Evolutionary conservation across 208 protist species (phyloP).

Genomic region (Trypanosoma rangeli): DNA sequence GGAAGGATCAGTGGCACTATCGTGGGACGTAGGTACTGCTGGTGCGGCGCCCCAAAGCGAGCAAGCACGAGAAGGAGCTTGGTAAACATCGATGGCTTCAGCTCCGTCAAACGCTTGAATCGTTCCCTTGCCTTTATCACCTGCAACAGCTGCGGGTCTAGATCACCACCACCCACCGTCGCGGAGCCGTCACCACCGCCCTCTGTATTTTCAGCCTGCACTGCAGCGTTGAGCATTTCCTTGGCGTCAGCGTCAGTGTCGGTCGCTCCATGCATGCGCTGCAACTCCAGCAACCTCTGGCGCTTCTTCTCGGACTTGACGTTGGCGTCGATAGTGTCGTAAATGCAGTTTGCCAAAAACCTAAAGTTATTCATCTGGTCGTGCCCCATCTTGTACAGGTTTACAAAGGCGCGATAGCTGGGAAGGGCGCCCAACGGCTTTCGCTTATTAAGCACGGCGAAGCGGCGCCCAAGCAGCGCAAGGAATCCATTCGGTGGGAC

Average conservation of each 20-base stretch:
- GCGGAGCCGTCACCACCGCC: not conserved
- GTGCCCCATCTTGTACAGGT: slow-evolving; percentile 68
- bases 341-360: slow-evolving; percentile 72
- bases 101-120: slow-evolving; percentile 43
- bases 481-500: slow-evolving; percentile 65
- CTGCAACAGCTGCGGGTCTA: slow-evolving; percentile 16
- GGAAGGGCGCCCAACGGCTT: slow-evolving; percentile 47
- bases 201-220: not conserved
- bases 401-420: slow-evolving; percentile 63
- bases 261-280: not conserved
- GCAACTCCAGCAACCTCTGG: slow-evolving; percentile 20
- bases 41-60: slow-evolving; percentile 59
- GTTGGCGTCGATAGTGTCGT: slow-evolving; percentile 45
- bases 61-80: slow-evolving; percentile 62
- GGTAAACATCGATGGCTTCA: slow-evolving; percentile 71
- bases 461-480: slow-evolving; percentile 49
- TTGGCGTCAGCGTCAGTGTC: not conserved
- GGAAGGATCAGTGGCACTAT: slow-evolving; percentile 54
- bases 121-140: slow-evolving; percentile 33
- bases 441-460: slow-evolving; percentile 67
- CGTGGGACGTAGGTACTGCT: slow-evolving; percentile 77
- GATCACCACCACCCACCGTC: slow-evolving; percentile 1
- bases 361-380: slow-evolving; percentile 70
- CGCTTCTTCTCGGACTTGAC: slow-evolving; percentile 38
- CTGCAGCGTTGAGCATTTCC: not conserved